phyloP scores from a whole-genome alignment of 2,329 filamentous ascomycete species.

The Colletotrichum truncatum region DNA sequence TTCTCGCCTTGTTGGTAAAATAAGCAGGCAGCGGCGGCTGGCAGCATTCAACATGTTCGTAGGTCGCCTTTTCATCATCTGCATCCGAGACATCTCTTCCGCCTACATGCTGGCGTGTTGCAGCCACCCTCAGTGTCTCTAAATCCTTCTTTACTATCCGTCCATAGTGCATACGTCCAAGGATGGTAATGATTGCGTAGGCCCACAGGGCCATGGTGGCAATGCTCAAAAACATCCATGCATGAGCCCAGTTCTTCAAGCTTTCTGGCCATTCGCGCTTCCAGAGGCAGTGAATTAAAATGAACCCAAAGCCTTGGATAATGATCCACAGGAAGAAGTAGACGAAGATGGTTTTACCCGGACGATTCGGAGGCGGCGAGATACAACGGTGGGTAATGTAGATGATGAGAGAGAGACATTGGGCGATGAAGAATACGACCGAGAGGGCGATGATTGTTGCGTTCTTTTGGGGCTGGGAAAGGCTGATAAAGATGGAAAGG shows the following conservation, averaged over 20 bases:
- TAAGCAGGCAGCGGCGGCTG: background rate
- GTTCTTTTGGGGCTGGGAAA: background rate
- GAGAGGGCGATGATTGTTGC: background rate
- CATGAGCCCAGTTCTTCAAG: background rate
- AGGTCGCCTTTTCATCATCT: background rate
- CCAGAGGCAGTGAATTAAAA: background rate
- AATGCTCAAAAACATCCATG: slow-evolving; percentile 1
- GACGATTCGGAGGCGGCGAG: background rate
- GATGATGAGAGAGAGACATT: background rate
- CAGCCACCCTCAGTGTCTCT: too few relatives aligned
- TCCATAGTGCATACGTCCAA: too few relatives aligned
- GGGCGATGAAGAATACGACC: background rate
- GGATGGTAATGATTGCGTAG: background rate
- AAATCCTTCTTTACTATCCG: background rate
- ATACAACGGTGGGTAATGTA: background rate
- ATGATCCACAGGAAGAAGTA: background rate
- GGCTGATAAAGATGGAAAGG: background rate
- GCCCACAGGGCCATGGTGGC: background rate
- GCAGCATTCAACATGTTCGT: background rate
- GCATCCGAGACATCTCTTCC: background rate
- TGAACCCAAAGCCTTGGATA: background rate
- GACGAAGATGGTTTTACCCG: background rate
- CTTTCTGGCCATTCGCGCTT: background rate
- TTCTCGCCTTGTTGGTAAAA: background rate
- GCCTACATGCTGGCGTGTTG: too few relatives aligned